phyloP scores from a whole-genome alignment of 345 rosid species.

The Melastoma malabathricum region DNA sequence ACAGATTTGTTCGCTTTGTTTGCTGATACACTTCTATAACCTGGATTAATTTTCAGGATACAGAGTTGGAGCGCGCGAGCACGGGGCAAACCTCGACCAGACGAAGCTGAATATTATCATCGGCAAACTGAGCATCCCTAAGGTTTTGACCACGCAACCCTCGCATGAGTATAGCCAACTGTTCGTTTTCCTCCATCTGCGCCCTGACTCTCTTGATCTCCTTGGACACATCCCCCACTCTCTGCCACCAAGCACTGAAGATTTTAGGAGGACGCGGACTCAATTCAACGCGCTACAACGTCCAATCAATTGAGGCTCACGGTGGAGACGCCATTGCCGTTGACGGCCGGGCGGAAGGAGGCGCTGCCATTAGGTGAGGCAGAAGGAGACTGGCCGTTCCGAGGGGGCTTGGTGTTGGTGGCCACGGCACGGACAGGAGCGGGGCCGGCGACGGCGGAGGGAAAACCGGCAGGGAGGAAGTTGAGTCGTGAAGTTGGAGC shows the following conservation, averaged over 20 bases:
- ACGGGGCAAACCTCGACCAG: slow-evolving; percentile 58
- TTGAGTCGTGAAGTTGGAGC: slow-evolving; percentile 3
- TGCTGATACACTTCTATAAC: too few relatives aligned
- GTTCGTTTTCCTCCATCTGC: slow-evolving; percentile 89
- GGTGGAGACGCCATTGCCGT: slow-evolving; percentile 45
- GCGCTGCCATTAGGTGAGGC: slow-evolving; percentile 22
- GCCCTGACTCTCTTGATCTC: slow-evolving; percentile 88
- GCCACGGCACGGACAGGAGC: slow-evolving; percentile 35
- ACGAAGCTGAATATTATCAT: slow-evolving; percentile 52
- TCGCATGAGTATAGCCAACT: slow-evolving; percentile 67
- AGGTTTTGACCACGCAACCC: slow-evolving; percentile 90
- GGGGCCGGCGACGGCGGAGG: slow-evolving; percentile 1
- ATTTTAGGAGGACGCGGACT: background rate
- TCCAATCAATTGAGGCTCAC: slow-evolving; percentile 14
- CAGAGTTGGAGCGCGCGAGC: background rate
- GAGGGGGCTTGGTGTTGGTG: slow-evolving; percentile 57
- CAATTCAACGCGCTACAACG: too few relatives aligned
- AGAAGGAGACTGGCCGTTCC: slow-evolving; percentile 22
- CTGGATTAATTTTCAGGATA: background rate
- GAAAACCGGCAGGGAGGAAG: background rate
- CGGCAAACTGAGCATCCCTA: slow-evolving; percentile 73
- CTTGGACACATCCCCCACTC: slow-evolving; percentile 68
- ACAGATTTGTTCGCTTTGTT: too few relatives aligned
- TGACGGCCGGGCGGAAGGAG: slow-evolving; percentile 28
- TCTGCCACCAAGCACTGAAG: slow-evolving; percentile 26